phyloP scores from a whole-genome alignment of 805 yeast genomes.

The Sugiyamaella lignohabitans region DNA sequence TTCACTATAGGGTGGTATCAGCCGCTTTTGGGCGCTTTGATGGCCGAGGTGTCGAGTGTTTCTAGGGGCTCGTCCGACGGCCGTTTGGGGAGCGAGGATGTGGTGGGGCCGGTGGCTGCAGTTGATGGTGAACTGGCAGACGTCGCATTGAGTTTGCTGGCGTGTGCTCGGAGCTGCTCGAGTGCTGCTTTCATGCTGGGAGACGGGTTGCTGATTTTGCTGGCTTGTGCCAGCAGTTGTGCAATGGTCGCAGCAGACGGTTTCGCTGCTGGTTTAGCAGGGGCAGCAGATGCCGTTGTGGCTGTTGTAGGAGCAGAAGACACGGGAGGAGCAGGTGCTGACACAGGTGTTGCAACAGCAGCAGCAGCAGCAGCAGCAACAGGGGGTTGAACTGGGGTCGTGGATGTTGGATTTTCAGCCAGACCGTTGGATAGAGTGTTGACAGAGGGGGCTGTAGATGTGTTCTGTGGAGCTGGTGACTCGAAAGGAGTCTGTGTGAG shows the following conservation, averaged over 20 bases:
- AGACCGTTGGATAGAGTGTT: background rate
- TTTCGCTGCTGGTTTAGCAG: slow-evolving; percentile 16
- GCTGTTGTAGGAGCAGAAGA: slow-evolving; percentile 7
- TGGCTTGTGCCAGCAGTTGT: slow-evolving; percentile 32
- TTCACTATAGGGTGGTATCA: background rate
- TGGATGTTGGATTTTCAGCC: background rate
- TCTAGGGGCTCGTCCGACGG: slow-evolving; percentile 12
- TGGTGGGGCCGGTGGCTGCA: background rate
- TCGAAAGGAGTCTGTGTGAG: too few relatives aligned
- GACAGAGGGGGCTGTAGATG: background rate
- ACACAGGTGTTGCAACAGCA: slow-evolving; percentile 5
- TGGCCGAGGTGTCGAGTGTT: slow-evolving; percentile 6
- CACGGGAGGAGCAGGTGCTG: slow-evolving; percentile 9
- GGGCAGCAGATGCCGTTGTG: slow-evolving; percentile 11
- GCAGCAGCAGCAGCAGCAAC: slow-evolving; percentile 1
- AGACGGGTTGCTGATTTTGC: slow-evolving; percentile 32
- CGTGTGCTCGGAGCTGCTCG: slow-evolving; percentile 31
- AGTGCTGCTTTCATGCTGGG: slow-evolving; percentile 31
- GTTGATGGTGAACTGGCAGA: background rate
- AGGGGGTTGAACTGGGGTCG: background rate
- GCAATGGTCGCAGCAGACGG: slow-evolving; percentile 29
- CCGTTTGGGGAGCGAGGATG: slow-evolving; percentile 7
- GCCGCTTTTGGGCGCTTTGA: slow-evolving; percentile 8
- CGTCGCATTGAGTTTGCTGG: background rate
- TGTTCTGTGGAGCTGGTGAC: background rate